Evolutionary conservation across 768 basidiomycete species (phyloP), one percentile per base, ranked within the genome.

Genomic region (Lactifluus subvellereus): DNA sequence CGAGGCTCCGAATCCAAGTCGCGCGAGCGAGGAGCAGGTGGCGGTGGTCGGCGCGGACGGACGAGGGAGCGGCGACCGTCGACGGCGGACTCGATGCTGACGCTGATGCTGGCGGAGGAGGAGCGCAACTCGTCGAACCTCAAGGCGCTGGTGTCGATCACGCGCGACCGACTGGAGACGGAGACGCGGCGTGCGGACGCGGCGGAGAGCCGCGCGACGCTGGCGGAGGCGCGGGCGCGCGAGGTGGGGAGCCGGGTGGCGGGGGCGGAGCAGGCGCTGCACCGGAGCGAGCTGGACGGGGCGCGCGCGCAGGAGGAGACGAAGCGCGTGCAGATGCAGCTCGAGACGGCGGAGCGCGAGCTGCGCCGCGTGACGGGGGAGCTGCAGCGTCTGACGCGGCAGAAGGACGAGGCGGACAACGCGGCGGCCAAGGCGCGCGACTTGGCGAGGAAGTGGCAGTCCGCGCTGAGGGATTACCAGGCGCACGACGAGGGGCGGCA

Each of bases 301-400:
- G 67, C 67, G 52, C 64, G 66, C 4, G 66, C 66, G 20, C 60
- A 66, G n/a, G 67, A 68, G 51, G 65, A 63, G 65, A 66, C 58
- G 32, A 62, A 63, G 55, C 65, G 67, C 5, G 61, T 49, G 18
- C 61, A 66, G 65, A 66, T 66, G 67, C 65, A 67, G 57, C 20
- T 65, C 14, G 67, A 68, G 37, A 62, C 67, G 10, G 45, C 59
- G 13, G 67, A 66, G 55, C 67, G 67, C 13, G 67, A 68, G 51
- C 37, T 68, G 48, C 57, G 67, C 10, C 65, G 65, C 6, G 43
- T 63, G 47, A 53, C 58, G 47, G 35, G 9, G n/a, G 66, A 67
- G 40, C 6, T 68, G 65, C 60, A 62, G 38, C 65, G 67, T 3
- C 8, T 62, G 33, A 47, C 50, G 40, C 53, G 67, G 55, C 67